Evolutionary conservation across 2,329 filamentous ascomycete species (phyloP).

Genomic region (Colletotrichum coccodes): DNA sequence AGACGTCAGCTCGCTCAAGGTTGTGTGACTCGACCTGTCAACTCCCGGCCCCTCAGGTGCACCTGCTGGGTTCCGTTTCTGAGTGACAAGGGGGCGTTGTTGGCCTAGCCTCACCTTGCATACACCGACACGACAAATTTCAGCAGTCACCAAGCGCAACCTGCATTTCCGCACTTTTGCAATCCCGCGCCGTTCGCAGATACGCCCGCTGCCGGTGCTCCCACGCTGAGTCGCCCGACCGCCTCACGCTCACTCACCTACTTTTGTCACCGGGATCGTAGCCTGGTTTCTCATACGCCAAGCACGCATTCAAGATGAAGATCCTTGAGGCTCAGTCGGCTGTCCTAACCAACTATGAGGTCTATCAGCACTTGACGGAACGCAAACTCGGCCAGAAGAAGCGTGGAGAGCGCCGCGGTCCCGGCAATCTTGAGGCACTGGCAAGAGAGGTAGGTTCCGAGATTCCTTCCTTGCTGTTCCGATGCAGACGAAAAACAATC

Average conservation of each 20-base stretch:
- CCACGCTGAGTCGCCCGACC: constrained; percentile 1
- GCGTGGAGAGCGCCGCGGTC: constrained; percentile 52
- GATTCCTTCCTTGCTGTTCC: background rate
- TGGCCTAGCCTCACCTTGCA: constrained; percentile 25
- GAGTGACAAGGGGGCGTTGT: constrained; percentile 8
- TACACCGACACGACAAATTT: constrained; percentile 27
- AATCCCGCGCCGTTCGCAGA: background rate
- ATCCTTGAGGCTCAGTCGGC: constrained; percentile 77
- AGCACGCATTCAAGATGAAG: constrained; percentile 61
- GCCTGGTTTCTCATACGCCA: background rate
- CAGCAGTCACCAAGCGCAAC: constrained; percentile 14
- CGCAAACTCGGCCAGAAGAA: constrained; percentile 65
- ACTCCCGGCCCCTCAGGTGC: constrained; percentile 13
- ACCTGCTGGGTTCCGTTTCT: constrained; percentile 7
- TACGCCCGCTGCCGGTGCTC: constrained; percentile 3
- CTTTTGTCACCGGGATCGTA: background rate
- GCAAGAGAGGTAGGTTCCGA: constrained; percentile 67
- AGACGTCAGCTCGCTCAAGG: constrained; percentile 1
- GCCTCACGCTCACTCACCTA: background rate
- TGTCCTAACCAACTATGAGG: constrained; percentile 78
- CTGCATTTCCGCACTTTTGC: constrained; percentile 11
- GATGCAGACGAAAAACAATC: background rate
- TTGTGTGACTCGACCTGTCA: constrained; percentile 24
- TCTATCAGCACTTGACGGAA: constrained; percentile 72
- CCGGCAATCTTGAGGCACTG: constrained; percentile 68